Evolutionary conservation across 805 yeast genomes (phyloP).

Genomic region (Barnettozyma siamensis): DNA sequence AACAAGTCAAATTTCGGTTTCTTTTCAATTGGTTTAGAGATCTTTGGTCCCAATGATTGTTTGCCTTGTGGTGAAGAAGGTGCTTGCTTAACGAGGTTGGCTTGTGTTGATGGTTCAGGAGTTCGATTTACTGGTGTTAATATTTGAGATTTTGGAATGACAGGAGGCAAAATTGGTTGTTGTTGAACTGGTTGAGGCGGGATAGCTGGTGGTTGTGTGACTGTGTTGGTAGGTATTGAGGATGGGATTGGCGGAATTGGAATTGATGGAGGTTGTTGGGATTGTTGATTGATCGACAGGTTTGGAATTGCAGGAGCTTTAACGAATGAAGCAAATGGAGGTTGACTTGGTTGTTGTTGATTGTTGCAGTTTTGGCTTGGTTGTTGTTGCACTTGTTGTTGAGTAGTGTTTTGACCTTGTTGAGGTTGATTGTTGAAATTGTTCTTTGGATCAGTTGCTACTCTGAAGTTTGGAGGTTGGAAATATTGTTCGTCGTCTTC

Average conservation of each 20-base stretch:
- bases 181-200: not conserved
- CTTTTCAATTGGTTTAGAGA: too few species aligned
- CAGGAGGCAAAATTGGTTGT: not conserved
- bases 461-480: not conserved
- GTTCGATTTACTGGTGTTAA: not conserved
- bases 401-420: not conserved
- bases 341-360: not conserved
- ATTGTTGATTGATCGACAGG: not conserved
- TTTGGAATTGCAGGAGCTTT: not conserved
- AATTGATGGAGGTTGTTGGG: not conserved
- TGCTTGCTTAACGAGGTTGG: too few species aligned
- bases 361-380: too few species aligned
- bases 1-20: too few species aligned
- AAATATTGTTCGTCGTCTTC: not conserved
- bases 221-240: not conserved
- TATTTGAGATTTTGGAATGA: not conserved
- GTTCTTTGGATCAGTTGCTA: too few species aligned
- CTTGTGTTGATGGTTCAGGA: not conserved
- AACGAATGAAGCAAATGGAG: not conserved
- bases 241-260: not conserved
- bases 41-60: too few species aligned
- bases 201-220: not conserved
- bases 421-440: too few species aligned
- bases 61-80: too few species aligned
- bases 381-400: not conserved